Evolutionary conservation across 495 filamentous ascomycete species (phyloP), one percentile per base, ranked within the genome.

Genomic region (Penicillium verhagenii): DNA sequence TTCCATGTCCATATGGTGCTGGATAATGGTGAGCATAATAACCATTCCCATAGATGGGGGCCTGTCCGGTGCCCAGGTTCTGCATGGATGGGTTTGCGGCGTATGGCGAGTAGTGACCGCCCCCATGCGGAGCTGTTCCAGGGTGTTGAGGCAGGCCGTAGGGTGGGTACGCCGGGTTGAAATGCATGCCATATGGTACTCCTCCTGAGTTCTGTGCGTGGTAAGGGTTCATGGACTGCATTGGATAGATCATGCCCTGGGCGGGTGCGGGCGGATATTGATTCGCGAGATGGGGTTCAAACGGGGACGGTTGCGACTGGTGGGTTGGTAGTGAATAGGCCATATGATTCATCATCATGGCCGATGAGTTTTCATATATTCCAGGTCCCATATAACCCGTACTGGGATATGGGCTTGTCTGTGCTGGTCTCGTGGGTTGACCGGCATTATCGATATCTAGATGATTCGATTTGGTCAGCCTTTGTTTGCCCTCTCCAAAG

Each of bases 311-410:
- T 16, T 66, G 60, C 14, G 58, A 50, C 28, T 59, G 69, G 38
- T 75, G 77, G 19, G 66, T 61, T 37, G 80, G 79, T 3, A 83
- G 60, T 26, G 74, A 60, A 21, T 75, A 75, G 19, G 56, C 59
- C 70, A 82, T 75, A 21, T 67, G 65, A 25, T 63, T 64, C 79
- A 82, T 79, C 51, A 72, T 77, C 52, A 82, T 68, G 14, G 61
- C 47, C 28, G 73, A 60, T 19, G 67, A 52, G 11, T 55, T 45
- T 52, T 66, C 72, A 60, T 72, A 75, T 20, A 50, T 58, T 26
- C 47, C 49, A 13, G 53, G 57, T 14, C 59, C 57, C 25, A 63
- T 48, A 24, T 61, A 67, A 14, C 52, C 52, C 25, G 58, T 57
- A 26, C 53, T 61, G 44, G 67, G 54, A 64, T 52, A 60, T 20